Conservation (phyloP, 2,329 filamentous ascomycete species). For the Aspergillus pseudoviridinutans region DNA sequence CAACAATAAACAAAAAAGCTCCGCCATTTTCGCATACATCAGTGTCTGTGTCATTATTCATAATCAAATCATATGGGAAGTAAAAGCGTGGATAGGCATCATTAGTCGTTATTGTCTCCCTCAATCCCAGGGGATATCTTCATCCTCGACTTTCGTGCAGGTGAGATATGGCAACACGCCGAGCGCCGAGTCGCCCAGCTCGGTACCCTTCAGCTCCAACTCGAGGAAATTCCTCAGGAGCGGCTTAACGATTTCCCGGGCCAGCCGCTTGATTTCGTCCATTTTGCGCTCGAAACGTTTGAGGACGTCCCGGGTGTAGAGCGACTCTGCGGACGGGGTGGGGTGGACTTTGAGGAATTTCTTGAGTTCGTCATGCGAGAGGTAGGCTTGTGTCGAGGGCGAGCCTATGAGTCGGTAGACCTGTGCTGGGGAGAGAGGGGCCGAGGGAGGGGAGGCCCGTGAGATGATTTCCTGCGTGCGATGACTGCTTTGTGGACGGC, state of each 20-base stretch:
- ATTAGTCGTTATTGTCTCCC: not conserved
- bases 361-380: constrained; percentile 84
- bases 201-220: constrained; percentile 59
- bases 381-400: constrained; percentile 58
- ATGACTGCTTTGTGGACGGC: constrained; percentile 8
- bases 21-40: not conserved
- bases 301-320: constrained; percentile 84
- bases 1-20: not conserved
- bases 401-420: constrained; percentile 75
- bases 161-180: constrained; percentile 59
- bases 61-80: constrained; percentile 12
- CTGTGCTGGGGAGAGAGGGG: constrained; percentile 51
- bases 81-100: not conserved
- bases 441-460: constrained; percentile 19
- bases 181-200: constrained; percentile 37
- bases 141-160: constrained; percentile 59
- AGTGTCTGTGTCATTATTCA: not conserved
- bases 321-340: constrained; percentile 48
- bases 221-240: constrained; percentile 83
- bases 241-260: constrained; percentile 76
- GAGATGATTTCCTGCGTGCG: constrained; percentile 15
- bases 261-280: constrained; percentile 82
- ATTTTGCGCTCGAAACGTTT: constrained; percentile 80
- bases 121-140: constrained; percentile 60
- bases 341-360: constrained; percentile 80